These are phyloP conservation scores for Colletotrichum gloeosporioides DNA, from an alignment of 2,329 filamentous ascomycete species.

Conservation along the genomic window DNA sequence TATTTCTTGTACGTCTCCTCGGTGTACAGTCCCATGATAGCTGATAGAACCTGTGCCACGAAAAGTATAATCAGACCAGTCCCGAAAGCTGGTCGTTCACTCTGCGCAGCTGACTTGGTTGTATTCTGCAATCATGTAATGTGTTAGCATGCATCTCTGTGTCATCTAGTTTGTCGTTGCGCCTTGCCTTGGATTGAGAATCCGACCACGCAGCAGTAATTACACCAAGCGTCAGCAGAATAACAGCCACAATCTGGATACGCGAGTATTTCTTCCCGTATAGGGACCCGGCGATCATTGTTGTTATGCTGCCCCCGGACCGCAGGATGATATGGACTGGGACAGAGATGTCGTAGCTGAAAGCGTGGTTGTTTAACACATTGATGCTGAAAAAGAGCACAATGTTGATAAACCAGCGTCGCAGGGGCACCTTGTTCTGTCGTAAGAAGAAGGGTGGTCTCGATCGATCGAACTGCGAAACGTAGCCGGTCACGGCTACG, in stretches of 20 bases:
- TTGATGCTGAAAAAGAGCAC: slow-evolving; percentile 92
- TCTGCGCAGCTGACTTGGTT: not conserved
- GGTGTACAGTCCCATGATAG: slow-evolving; percentile 94
- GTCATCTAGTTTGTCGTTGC: not conserved
- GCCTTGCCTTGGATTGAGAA: slow-evolving; percentile 76
- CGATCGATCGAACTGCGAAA: slow-evolving; percentile 73
- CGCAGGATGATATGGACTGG: slow-evolving; percentile 96
- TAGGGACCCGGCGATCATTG: slow-evolving; percentile 87
- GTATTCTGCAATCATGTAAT: not conserved
- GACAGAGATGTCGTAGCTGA: slow-evolving; percentile 95
- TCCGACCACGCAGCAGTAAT: slow-evolving; percentile 90
- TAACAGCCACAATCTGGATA: slow-evolving; percentile 81
- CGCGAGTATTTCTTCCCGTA: slow-evolving; percentile 85
- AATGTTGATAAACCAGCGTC: slow-evolving; percentile 88
- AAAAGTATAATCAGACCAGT: slow-evolving; percentile 84
- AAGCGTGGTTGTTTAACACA: slow-evolving; percentile 95
- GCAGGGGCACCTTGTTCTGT: slow-evolving; percentile 80
- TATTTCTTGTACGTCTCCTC: slow-evolving; percentile 88
- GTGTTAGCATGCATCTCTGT: not conserved
- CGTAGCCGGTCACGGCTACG: slow-evolving; percentile 78
- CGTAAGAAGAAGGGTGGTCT: slow-evolving; percentile 75
- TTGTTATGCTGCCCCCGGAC: slow-evolving; percentile 94
- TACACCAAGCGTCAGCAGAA: slow-evolving; percentile 84
- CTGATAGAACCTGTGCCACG: slow-evolving; percentile 86
- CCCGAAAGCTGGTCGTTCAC: slow-evolving; percentile 49